These are phyloP conservation scores for Cerioporus squamosus DNA, from an alignment of 1,284 basidiomycete species.

Conservation along the genomic window DNA sequence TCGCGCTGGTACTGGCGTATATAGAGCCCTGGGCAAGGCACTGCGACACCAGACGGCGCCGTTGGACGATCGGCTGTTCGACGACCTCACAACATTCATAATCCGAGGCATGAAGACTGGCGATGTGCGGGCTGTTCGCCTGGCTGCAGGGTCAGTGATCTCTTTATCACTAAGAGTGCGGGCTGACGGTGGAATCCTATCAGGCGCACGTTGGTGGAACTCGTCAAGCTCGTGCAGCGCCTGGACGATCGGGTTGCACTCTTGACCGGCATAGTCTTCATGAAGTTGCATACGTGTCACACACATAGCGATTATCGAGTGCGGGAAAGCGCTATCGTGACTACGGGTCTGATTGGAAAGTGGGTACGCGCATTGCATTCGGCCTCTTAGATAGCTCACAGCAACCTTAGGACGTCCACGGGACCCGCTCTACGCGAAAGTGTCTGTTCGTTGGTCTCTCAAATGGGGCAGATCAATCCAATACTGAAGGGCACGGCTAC, in stretches of 20 bases:
- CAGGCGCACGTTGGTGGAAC: slow-evolving; percentile 53
- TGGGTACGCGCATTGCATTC: slow-evolving; percentile 38
- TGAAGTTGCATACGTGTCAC: slow-evolving; percentile 34
- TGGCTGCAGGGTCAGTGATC: slow-evolving; percentile 66
- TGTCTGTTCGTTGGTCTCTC: slow-evolving; percentile 69
- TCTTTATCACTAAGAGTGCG: background rate
- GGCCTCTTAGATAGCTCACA: background rate
- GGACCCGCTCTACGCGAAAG: slow-evolving; percentile 60
- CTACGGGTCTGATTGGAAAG: slow-evolving; percentile 67
- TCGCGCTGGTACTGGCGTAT: slow-evolving; percentile 50
- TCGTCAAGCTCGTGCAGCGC: slow-evolving; percentile 47
- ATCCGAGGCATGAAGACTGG: slow-evolving; percentile 52
- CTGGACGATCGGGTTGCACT: slow-evolving; percentile 30
- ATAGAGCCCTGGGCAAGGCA: slow-evolving; percentile 46
- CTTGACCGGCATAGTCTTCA: slow-evolving; percentile 52
- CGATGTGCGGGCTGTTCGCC: slow-evolving; percentile 61
- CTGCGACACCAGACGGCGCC: slow-evolving; percentile 52
- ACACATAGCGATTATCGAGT: slow-evolving; percentile 45
- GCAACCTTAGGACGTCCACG: slow-evolving; percentile 48
- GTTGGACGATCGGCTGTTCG: slow-evolving; percentile 40
- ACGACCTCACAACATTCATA: slow-evolving; percentile 43
- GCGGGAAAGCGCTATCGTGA: slow-evolving; percentile 65
- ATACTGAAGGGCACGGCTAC: slow-evolving; percentile 73
- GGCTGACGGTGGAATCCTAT: background rate
- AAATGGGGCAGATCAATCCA: slow-evolving; percentile 69